phyloP scores from a whole-genome alignment of 1,284 basidiomycete species.

The Leucoagaricus sp. region DNA sequence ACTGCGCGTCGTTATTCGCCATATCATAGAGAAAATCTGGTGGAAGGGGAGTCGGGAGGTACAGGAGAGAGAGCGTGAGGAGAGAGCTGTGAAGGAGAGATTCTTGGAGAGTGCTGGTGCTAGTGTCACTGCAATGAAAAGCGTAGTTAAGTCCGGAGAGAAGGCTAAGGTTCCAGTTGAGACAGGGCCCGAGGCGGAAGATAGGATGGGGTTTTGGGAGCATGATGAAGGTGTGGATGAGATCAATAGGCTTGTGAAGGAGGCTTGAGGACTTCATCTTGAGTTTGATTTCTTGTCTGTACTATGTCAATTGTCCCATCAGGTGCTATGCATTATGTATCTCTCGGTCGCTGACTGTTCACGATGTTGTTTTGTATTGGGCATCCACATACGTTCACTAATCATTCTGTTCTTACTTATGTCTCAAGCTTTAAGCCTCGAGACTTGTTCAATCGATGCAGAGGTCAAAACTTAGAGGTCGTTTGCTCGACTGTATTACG shows the following conservation, averaged over 20 bases:
- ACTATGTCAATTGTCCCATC: neutral
- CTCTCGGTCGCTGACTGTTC: no score
- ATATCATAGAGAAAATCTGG: slow-evolving; percentile 69
- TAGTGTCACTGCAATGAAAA: slow-evolving; percentile 19
- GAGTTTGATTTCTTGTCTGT: neutral
- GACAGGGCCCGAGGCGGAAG: slow-evolving; percentile 20
- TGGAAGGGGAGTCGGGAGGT: slow-evolving; percentile 77
- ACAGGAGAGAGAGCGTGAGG: slow-evolving; percentile 52
- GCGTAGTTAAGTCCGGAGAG: slow-evolving; percentile 26
- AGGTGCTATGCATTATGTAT: neutral
- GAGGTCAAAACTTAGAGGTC: no score
- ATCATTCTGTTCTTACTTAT: no score
- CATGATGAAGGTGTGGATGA: slow-evolving; percentile 69
- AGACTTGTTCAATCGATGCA: neutral
- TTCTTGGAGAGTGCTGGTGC: slow-evolving; percentile 48
- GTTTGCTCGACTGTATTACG: neutral
- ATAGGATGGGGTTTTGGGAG: slow-evolving; percentile 54
- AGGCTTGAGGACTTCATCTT: slow-evolving; percentile 31
- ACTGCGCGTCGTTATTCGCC: slow-evolving; percentile 62
- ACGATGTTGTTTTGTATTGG: no score
- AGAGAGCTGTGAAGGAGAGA: slow-evolving; percentile 63
- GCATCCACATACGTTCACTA: no score
- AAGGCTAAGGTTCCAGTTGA: slow-evolving; percentile 25
- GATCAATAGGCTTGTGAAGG: slow-evolving; percentile 62
- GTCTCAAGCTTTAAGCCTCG: no score